phyloP scores from a whole-genome alignment of 352 stramenopile genomes.

The Pythium myriotylum region DNA sequence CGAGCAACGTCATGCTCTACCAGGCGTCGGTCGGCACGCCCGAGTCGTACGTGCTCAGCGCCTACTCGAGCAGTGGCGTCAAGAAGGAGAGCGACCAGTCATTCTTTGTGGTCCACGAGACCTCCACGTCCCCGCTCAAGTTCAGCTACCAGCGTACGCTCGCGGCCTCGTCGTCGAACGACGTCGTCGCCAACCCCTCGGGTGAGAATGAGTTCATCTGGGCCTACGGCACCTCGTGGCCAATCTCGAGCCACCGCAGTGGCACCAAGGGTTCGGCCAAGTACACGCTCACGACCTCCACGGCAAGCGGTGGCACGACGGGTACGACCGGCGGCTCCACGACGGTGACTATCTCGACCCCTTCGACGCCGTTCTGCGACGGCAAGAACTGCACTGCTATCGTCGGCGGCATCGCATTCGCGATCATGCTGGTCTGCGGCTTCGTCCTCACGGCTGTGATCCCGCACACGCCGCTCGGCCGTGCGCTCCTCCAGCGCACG shows the following conservation, averaged over 20 bases:
- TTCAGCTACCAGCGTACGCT: conserved; percentile 79
- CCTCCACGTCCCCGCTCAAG: conserved; percentile 46
- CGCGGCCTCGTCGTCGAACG: conserved; percentile 40
- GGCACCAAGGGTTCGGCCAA: conserved; percentile 56
- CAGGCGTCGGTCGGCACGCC: conserved; percentile 40
- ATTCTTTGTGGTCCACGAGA: conserved; percentile 40
- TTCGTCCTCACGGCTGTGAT: conserved; percentile 49
- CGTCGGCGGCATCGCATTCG: conserved; percentile 57
- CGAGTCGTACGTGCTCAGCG: conserved; percentile 51
- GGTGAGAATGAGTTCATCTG: conserved; percentile 58
- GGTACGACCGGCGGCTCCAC: conserved; percentile 13
- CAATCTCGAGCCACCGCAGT: conserved; percentile 48
- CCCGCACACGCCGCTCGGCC: conserved; percentile 34
- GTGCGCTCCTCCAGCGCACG: conserved; percentile 48
- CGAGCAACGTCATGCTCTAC: conserved; percentile 77
- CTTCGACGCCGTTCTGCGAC: conserved; percentile 39
- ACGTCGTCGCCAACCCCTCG: conserved; percentile 51
- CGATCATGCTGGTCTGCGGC: conserved; percentile 52
- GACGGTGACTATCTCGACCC: conserved; percentile 1
- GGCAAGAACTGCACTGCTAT: conserved; percentile 69
- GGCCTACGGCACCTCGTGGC: conserved; percentile 71
- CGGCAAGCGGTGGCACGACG: conserved; percentile 12
- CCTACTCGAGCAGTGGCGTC: conserved; percentile 51
- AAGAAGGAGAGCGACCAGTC: conserved; percentile 43
- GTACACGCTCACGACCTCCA: conserved; percentile 47